These are phyloP conservation scores for Sporothrix dimorphospora DNA, from an alignment of 2,329 filamentous ascomycete genomes.

Conservation along the genomic window DNA sequence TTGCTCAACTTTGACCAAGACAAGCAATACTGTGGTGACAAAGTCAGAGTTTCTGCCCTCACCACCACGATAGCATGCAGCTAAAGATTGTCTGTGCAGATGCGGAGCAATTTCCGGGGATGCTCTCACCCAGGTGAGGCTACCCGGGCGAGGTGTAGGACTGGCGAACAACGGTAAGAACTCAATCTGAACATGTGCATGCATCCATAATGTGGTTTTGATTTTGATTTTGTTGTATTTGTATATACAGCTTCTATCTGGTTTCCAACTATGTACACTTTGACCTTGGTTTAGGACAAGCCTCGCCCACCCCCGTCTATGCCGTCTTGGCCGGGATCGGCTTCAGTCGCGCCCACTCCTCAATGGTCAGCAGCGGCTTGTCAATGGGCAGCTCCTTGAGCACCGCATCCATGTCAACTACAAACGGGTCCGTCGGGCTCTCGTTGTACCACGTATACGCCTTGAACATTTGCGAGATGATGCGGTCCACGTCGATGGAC, in stretches of 20 bases:
- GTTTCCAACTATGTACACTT: neutral
- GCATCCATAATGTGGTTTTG: neutral
- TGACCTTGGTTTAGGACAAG: no score
- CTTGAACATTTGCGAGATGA: conserved; percentile 46
- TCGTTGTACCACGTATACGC: conserved; percentile 48
- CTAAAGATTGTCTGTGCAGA: neutral
- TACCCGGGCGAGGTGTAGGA: neutral
- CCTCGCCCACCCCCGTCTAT: neutral
- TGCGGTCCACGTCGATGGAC: conserved; percentile 40
- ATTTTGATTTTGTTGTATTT: neutral
- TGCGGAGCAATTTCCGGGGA: neutral
- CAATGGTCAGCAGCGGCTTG: conserved; percentile 40
- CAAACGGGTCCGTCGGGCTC: conserved; percentile 44
- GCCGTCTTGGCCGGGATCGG: conserved; percentile 27
- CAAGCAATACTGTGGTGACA: no score
- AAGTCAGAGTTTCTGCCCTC: neutral
- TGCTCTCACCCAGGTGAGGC: neutral
- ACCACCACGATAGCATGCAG: neutral
- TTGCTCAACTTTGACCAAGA: neutral
- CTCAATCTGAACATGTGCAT: neutral
- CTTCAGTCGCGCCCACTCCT: conserved; percentile 41
- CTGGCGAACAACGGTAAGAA: neutral
- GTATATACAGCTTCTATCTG: conserved; percentile 4
- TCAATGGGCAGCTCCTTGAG: conserved; percentile 40
- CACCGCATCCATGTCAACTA: conserved; percentile 43